These are phyloP conservation scores for Penicillium corylophilum DNA, from an alignment of 2,329 filamentous ascomycete species.

Conservation along the genomic window DNA sequence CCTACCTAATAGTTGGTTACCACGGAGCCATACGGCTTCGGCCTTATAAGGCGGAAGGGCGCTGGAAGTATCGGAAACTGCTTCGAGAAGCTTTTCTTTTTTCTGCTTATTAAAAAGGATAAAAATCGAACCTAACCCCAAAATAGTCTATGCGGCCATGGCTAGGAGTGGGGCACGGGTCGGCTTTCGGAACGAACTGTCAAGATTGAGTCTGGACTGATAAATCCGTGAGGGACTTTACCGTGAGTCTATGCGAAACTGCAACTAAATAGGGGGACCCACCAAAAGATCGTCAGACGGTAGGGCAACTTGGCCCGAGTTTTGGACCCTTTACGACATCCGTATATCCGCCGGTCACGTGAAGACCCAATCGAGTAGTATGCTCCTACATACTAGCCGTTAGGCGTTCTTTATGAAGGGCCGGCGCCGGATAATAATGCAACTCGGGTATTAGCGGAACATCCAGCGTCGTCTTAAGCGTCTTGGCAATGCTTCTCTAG, in stretches of 20 bases:
- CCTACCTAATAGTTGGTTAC: background rate
- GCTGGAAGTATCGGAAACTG: slow-evolving; percentile 2
- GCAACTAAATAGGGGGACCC: background rate
- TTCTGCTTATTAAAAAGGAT: background rate
- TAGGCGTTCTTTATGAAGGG: background rate
- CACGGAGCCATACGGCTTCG: background rate
- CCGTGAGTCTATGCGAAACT: background rate
- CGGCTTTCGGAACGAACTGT: slow-evolving; percentile 5
- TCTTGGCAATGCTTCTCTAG: slow-evolving; percentile 17
- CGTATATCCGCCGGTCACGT: slow-evolving; percentile 21
- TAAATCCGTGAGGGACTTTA: slow-evolving; percentile 3
- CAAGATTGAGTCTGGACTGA: slow-evolving; percentile 9
- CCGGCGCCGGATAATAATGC: background rate
- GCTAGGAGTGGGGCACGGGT: slow-evolving; percentile 8
- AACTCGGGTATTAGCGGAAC: background rate
- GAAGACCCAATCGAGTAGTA: slow-evolving; percentile 11
- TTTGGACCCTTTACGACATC: slow-evolving; percentile 1
- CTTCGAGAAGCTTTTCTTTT: slow-evolving; percentile 7
- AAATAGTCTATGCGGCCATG: slow-evolving; percentile 11
- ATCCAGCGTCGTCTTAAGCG: background rate
- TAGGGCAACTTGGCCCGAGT: slow-evolving; percentile 5
- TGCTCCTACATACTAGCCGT: slow-evolving; percentile 6
- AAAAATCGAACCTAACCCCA: background rate
- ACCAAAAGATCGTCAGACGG: slow-evolving; percentile 6
- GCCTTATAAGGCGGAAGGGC: background rate